These are phyloP conservation scores for Caryopteris hybrid DNA, from an alignment of 305 asterid genomes.

Conservation along the genomic window DNA sequence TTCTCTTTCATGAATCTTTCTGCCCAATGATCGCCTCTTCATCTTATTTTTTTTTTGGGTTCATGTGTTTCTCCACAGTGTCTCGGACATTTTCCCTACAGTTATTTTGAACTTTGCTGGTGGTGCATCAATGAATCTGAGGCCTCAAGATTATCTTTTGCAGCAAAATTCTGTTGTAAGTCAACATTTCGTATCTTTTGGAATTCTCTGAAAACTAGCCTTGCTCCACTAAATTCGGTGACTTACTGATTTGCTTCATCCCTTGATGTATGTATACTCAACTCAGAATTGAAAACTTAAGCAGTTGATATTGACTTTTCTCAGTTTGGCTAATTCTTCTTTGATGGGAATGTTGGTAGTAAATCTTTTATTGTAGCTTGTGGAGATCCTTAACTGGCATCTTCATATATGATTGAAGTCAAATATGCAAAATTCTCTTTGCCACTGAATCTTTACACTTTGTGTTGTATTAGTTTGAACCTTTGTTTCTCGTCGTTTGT, in stretches of 20 bases:
- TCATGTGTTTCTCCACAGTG: slow-evolving; percentile 26
- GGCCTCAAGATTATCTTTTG: slow-evolving; percentile 83
- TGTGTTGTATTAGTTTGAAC: too few species aligned
- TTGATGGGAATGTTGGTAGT: too few species aligned
- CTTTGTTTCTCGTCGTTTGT: too few species aligned
- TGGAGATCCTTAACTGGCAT: neutral
- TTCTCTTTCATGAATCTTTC: neutral
- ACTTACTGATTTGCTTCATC: neutral
- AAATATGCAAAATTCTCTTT: too few species aligned
- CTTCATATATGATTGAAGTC: neutral
- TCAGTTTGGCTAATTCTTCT: neutral
- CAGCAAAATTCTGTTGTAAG: slow-evolving; percentile 79
- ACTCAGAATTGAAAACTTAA: neutral
- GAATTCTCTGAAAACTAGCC: neutral
- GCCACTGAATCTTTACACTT: too few species aligned
- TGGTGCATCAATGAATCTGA: slow-evolving; percentile 70
- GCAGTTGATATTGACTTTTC: neutral
- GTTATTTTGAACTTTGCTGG: slow-evolving; percentile 78
- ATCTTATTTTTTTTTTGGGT: neutral
- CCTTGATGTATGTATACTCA: too few species aligned
- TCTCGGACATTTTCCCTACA: slow-evolving; percentile 62
- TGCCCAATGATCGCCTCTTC: neutral
- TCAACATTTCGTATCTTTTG: slow-evolving; percentile 10
- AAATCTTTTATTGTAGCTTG: too few species aligned
- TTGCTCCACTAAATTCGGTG: neutral